Evolutionary conservation across 2,329 filamentous ascomycete species (phyloP).

Genomic region (Rhytidhysteron rufulum): DNA sequence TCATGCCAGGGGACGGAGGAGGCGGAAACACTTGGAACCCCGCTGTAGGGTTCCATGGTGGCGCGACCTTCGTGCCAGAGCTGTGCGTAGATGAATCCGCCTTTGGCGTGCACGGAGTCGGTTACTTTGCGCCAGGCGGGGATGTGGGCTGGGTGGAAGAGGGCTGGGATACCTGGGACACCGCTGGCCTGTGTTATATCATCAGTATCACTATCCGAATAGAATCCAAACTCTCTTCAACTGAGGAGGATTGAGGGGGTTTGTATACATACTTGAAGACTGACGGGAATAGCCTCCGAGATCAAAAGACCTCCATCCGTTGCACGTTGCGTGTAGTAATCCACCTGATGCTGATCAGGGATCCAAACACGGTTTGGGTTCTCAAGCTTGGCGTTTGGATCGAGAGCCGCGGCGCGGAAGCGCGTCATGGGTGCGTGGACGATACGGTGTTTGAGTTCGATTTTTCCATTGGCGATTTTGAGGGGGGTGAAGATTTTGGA

Average conservation of each 20-base stretch:
- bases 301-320: slow-evolving; percentile 52
- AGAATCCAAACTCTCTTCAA: too few relatives aligned
- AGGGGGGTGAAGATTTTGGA: slow-evolving; percentile 22
- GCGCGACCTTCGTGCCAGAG: slow-evolving; percentile 42
- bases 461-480: slow-evolving; percentile 21
- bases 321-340: slow-evolving; percentile 51
- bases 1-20: slow-evolving; percentile 44
- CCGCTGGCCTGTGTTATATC: too few relatives aligned
- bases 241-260: too few relatives aligned
- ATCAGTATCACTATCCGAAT: too few relatives aligned
- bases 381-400: slow-evolving; percentile 37
- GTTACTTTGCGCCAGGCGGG: slow-evolving; percentile 44
- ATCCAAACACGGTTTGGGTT: slow-evolving; percentile 43
- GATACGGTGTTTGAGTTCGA: slow-evolving; percentile 22
- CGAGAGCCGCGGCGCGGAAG: slow-evolving; percentile 38
- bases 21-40: slow-evolving; percentile 28
- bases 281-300: slow-evolving; percentile 51
- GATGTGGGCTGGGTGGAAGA: slow-evolving; percentile 30
- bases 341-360: slow-evolving; percentile 32
- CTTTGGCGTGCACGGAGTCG: slow-evolving; percentile 43
- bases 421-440: slow-evolving; percentile 27
- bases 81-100: slow-evolving; percentile 39
- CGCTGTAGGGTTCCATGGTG: slow-evolving; percentile 35
- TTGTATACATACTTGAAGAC: too few relatives aligned
- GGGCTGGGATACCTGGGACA: slow-evolving; percentile 9